Evolutionary conservation across 2,329 filamentous ascomycete genomes (phyloP), one percentile per base, ranked within the genome.

Genomic region (Neonectria magnoliae): DNA sequence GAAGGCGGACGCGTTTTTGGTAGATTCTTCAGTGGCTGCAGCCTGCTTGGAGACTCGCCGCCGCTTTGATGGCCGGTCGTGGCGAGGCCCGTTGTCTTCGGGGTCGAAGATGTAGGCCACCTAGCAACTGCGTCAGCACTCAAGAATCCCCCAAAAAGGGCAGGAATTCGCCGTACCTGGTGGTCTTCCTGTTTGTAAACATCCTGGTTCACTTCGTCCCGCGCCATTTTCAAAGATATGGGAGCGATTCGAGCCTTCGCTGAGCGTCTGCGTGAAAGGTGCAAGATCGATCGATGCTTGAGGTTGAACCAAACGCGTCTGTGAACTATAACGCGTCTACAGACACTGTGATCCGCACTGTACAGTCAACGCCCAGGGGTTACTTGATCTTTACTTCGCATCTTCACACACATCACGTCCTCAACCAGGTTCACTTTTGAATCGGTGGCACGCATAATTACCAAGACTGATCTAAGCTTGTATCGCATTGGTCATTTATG

Each of bases 71-170:
- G 88, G 85, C 42, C 85, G 74, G 47, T 77, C 75, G 38, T 74
- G 68, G 53, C 70, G 71, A 47, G 75, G 68, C 56, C 75, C 78
- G 31, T 79, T 76, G 62, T 81, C 78, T 48, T 83, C 77, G 62
- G 88, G 85, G 64, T 85, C 82, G 76, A 90, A 91, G 68, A 91
- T 79, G 75, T 89, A 91, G 60, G 88, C 87, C 51, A 84, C 84
- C 88, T 91, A 73, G 38, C 31, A 22, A 33, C 5, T 18, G 41
- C 50, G 57, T 77, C 57, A 74, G 64, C 60, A 62, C 20, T 42
- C 20, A 29, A 22, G 33, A 61, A 47, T 22, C 47, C 27, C 29
- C 9, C 4, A 18, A 29, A 29, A 51, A 27, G 47, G 16, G 22
- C n/a, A 31, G 20, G 6, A 16, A 20, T 16, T 55, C 29, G 7